Conservation (phyloP, 306 rosid species). For the Alnus rubra region DNA sequence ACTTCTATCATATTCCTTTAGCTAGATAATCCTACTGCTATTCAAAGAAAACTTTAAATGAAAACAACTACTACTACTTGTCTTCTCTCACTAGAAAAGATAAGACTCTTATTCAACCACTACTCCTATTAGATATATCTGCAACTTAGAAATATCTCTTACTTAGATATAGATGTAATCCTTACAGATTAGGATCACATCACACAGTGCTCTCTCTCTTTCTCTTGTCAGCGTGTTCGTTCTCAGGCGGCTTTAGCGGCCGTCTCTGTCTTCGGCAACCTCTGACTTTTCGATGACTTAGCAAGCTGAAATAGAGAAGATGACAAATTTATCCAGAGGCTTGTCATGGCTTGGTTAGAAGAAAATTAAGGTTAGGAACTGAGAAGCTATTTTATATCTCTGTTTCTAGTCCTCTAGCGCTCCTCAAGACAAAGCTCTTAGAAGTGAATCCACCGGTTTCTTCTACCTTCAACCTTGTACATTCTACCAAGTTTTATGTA, state of each 20-base stretch:
- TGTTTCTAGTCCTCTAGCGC: neutral
- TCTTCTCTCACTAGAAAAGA: no score
- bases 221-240: no score
- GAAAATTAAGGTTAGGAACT: neutral
- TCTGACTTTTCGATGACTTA: conserved; percentile 4
- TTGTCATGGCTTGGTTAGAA: neutral
- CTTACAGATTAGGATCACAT: no score
- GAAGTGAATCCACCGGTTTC: neutral
- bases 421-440: neutral
- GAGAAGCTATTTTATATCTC: neutral
- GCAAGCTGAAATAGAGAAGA: conserved; percentile 1
- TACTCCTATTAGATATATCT: no score
- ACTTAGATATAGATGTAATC: no score
- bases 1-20: no score
- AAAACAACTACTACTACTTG: no score
- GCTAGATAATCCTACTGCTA: no score
- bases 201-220: no score
- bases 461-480: neutral
- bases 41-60: no score
- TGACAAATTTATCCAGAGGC: neutral
- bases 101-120: no score
- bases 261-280: neutral
- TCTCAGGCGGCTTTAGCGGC: neutral
- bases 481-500: neutral
- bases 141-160: no score